Evolutionary conservation across 108 stramenopile genomes (phyloP).

Genomic region (Skeletonema costatum): DNA sequence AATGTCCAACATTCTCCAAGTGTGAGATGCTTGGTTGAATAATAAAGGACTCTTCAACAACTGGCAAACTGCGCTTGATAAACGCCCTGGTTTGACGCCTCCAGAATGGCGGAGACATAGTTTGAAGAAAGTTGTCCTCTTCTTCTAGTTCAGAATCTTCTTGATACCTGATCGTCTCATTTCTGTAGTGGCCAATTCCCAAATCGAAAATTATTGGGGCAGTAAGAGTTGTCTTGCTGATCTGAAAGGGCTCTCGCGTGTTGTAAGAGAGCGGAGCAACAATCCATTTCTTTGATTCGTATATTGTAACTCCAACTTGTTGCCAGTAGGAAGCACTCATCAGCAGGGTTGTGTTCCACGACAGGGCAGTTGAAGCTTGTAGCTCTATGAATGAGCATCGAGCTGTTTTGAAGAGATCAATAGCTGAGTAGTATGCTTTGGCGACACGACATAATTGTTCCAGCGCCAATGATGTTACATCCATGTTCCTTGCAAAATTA

Average conservation of each 20-base stretch:
- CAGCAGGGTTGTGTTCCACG: slow-evolving; percentile 16
- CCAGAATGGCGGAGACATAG: not conserved
- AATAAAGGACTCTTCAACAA: not conserved
- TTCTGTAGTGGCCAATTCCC: not conserved
- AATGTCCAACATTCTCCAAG: not conserved
- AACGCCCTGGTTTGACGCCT: not conserved
- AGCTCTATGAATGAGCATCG: not conserved
- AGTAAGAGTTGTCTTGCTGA: not conserved
- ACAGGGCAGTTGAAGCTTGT: not conserved
- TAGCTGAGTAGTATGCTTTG: not conserved
- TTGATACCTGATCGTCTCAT: not conserved
- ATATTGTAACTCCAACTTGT: not conserved
- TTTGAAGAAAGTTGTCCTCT: not conserved
- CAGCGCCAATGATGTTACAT: slow-evolving; percentile 6
- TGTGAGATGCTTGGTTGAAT: not conserved
- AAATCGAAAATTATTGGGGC: not conserved
- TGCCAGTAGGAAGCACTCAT: not conserved
- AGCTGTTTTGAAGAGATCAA: not conserved
- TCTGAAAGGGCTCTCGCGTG: not conserved
- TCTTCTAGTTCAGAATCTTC: not conserved
- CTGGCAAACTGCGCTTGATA: not conserved
- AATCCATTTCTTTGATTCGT: not conserved
- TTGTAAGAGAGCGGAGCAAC: not conserved
- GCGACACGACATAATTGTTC: slow-evolving; percentile 10
- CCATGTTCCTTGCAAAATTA: not conserved